Evolutionary conservation across 2,329 filamentous ascomycete genomes (phyloP).

Genomic region (Talaromyces sp.): DNA sequence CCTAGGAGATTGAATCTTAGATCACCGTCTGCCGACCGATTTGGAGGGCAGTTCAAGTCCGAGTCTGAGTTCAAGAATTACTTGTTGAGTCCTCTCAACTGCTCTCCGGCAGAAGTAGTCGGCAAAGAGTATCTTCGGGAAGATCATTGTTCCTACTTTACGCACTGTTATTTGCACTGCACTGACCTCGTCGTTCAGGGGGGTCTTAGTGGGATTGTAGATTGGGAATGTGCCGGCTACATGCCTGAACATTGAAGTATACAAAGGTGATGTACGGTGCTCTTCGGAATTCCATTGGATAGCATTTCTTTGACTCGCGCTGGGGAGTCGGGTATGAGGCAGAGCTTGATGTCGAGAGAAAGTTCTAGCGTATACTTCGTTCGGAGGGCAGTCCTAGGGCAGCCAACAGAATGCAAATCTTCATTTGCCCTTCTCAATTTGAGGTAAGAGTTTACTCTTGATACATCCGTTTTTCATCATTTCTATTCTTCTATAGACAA

Average conservation of each 20-base stretch:
- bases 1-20: constrained; percentile 6
- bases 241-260: constrained; percentile 22
- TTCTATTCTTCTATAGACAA: no score
- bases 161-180: no score
- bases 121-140: neutral
- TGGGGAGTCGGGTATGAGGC: neutral
- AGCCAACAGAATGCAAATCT: no score
- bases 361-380: neutral
- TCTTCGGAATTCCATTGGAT: neutral
- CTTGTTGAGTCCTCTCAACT: constrained; percentile 8
- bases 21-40: constrained; percentile 12
- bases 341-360: neutral
- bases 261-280: constrained; percentile 15
- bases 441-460: no score
- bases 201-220: constrained; percentile 22
- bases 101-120: constrained; percentile 1
- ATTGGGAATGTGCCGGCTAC: constrained; percentile 21
- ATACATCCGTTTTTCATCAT: no score
- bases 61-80: constrained; percentile 16
- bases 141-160: constrained; percentile 14
- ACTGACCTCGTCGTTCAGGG: neutral
- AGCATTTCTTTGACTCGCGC: neutral
- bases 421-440: no score
- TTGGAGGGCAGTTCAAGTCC: constrained; percentile 14
- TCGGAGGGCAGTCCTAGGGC: neutral